Evolutionary conservation across 192 early-diverging fungal species (phyloP).

Genomic region (Nowakowskiella sp.): DNA sequence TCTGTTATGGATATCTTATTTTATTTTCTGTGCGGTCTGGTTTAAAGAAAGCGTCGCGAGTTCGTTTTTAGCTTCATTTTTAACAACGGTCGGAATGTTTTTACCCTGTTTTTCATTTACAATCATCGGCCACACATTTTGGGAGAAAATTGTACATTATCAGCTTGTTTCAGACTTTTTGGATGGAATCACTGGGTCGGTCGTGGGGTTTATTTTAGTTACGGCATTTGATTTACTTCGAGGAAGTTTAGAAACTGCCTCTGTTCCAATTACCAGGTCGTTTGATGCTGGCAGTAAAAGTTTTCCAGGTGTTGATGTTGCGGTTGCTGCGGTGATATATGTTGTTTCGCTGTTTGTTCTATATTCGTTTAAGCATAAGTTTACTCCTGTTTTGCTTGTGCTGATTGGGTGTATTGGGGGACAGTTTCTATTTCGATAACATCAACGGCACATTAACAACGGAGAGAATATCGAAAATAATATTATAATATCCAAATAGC

Average conservation of each 20-base stretch:
- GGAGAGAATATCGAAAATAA: no score
- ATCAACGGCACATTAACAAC: no score
- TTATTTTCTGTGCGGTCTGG: neutral
- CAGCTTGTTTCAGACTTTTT: constrained; percentile 17
- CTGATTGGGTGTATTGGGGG: constrained; percentile 22
- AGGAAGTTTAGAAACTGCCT: neutral
- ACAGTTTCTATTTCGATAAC: constrained; percentile 27
- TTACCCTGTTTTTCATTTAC: constrained; percentile 28
- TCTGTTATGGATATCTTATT: neutral
- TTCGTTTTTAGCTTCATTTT: constrained; percentile 20
- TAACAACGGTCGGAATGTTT: constrained; percentile 28
- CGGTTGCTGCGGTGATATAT: constrained; percentile 18
- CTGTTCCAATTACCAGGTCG: no score
- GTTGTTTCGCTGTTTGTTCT: constrained; percentile 17
- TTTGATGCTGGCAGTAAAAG: neutral
- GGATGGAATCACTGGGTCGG: constrained; percentile 24
- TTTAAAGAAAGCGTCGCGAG: constrained; percentile 11
- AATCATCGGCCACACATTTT: constrained; percentile 31
- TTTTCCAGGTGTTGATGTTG: constrained; percentile 2
- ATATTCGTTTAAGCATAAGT: constrained; percentile 25
- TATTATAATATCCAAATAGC: no score
- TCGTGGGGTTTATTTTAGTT: constrained; percentile 26
- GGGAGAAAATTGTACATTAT: constrained; percentile 17
- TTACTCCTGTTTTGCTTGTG: constrained; percentile 13
- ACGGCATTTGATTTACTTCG: constrained; percentile 25